A percentile compares a stretch with the other conserved stretches of the same genome.
These are phyloP conservation scores for Apodospora peruviana DNA, from an alignment of 495 filamentous ascomycete species.

Conservation along the genomic window DNA sequence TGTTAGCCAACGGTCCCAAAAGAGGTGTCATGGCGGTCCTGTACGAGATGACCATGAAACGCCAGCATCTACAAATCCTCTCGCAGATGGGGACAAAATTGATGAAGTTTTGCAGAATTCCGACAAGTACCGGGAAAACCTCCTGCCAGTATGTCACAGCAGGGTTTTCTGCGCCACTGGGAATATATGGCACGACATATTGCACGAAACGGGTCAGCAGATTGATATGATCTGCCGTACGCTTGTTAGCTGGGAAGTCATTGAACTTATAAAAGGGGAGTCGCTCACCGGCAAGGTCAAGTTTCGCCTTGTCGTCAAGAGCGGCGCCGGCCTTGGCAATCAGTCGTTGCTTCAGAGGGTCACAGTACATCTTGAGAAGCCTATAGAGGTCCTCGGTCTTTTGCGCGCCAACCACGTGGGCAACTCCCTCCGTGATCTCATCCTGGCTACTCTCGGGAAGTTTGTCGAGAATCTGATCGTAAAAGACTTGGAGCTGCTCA, in stretches of 20 bases:
- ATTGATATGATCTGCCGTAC: constrained; percentile 68
- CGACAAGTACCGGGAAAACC: constrained; percentile 78
- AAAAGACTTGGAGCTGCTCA: constrained; percentile 81
- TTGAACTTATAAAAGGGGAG: not conserved
- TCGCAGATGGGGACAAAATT: constrained; percentile 83
- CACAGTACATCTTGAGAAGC: constrained; percentile 86
- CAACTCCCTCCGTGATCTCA: constrained; percentile 92
- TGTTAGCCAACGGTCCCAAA: constrained; percentile 77
- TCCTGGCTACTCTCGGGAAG: constrained; percentile 83
- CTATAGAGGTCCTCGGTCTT: constrained; percentile 72
- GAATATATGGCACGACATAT: constrained; percentile 69
- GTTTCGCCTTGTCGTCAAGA: constrained; percentile 69
- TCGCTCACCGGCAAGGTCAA: constrained; percentile 71
- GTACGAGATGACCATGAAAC: constrained; percentile 93
- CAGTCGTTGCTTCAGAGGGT: constrained; percentile 80
- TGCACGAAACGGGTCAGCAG: constrained; percentile 87
- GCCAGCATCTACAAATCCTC: constrained; percentile 88
- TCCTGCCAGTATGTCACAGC: constrained; percentile 95
- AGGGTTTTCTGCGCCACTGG: constrained; percentile 69
- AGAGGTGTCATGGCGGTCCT: constrained; percentile 82
- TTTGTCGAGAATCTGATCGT: constrained; percentile 77
- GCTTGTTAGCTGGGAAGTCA: constrained; percentile 20
- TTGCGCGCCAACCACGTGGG: constrained; percentile 82
- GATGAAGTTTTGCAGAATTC: constrained; percentile 79
- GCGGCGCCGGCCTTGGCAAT: constrained; percentile 84